Percentiles rank a stretch among this genome's conserved stretches.
Conservation (phyloP, 305 asterid species). For the Fraxinus sp. region DNA sequence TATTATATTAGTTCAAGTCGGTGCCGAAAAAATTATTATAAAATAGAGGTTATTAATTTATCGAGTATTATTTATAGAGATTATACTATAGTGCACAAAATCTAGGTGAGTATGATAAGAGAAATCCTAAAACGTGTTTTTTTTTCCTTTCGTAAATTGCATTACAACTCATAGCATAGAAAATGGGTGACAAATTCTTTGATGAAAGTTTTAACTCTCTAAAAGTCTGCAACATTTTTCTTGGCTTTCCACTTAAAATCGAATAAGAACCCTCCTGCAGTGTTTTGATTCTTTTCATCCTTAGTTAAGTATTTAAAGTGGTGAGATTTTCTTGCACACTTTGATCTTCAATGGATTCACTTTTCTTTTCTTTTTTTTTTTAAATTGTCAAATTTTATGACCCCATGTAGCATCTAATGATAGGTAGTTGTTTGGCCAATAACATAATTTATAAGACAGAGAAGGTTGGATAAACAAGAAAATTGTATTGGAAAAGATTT, state of each 20-base stretch:
- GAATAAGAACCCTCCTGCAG: conserved; percentile 38
- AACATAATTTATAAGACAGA: background rate
- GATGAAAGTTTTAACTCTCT: conserved; percentile 29
- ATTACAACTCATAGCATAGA: conserved; percentile 30
- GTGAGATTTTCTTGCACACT: background rate
- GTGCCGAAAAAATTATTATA: too few relatives aligned
- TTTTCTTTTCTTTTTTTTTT: background rate
- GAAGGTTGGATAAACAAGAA: background rate
- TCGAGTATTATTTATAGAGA: background rate
- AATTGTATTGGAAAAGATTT: background rate
- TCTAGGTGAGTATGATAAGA: background rate
- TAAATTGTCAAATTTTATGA: background rate
- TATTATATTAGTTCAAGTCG: too few relatives aligned
- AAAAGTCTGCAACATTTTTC: conserved; percentile 27
- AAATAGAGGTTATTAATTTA: too few relatives aligned
- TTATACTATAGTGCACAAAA: background rate
- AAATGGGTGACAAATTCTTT: conserved; percentile 6
- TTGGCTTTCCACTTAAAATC: conserved; percentile 35
- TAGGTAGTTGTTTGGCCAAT: background rate
- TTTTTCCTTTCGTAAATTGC: conserved; percentile 6
- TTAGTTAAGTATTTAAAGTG: conserved; percentile 6
- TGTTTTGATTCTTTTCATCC: conserved; percentile 31
- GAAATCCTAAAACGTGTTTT: conserved; percentile 3
- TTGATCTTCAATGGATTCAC: conserved; percentile 13
- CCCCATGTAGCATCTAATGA: background rate